Base-by-base conservation (phyloP, 2,329 filamentous ascomycete genomes). In the Diaporthe sp. region DNA sequence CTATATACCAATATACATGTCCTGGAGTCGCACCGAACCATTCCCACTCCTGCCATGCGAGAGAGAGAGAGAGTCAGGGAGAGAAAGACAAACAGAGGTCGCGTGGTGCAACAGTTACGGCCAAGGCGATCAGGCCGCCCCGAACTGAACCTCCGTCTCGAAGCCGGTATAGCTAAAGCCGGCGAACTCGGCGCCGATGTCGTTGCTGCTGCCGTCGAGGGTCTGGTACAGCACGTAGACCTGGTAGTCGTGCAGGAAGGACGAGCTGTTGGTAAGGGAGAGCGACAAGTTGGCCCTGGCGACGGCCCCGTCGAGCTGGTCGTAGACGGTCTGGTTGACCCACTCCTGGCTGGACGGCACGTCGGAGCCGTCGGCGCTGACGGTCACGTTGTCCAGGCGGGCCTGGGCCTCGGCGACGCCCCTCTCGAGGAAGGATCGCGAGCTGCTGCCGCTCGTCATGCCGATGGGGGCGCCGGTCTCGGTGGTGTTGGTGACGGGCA, bases 401-500 rank as follows among this genome's bases (percentile, higher is more conserved):
- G 44, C 44, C 9, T 53, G 17, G 8, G 44, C 65, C 31, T n/a
- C 0, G 15, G 65, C 44, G 34, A 68, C 42, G 25, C 1, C 28
- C 12, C 53, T 34, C 1, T 12, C 53, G 25, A 57, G 53, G 28
- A 57, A 57, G 53, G 53, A 8, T 19, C 46, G 28, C 28, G 44
- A 68, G 44, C 53, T 53, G 10, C 25, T 25, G 22, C 44, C 31
- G 37, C 61, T 42, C 37, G 31, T 65, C 22, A 65, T 65, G 22
- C 61, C 61, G 44, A 65, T 15, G 31, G 61, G 61, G 31, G 39
- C 61, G 17, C 61, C 61, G 4, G 17, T 17, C 6, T 46, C 28
- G 31, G n/a, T 65, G 44, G 61, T 65, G 44, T 65, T 65, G 12
- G 61, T 65, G n/a, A 65, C 61, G 44, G 61, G 61, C 37, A 65